Conservation (phyloP, 2,329 filamentous ascomycete species). For the Sporothrix brunneoviolacea region DNA sequence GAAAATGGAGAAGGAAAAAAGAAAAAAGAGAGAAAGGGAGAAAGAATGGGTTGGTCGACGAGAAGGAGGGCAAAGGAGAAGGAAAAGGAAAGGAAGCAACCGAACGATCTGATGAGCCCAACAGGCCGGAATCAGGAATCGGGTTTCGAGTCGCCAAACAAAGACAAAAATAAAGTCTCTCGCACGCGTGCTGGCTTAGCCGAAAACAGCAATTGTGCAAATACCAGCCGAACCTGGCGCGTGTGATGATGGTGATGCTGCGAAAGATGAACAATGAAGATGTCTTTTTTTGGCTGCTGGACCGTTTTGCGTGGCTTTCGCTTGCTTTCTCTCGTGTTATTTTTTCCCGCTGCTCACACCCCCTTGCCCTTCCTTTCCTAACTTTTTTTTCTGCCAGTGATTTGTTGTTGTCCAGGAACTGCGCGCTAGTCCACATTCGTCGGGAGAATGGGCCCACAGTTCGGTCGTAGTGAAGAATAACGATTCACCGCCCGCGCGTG, state of each 20-base stretch:
- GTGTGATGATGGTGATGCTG: background rate
- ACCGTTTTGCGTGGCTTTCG: background rate
- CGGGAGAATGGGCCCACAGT: background rate
- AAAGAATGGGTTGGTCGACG: background rate
- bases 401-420: constrained; percentile 12
- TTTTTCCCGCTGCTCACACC: too few species aligned
- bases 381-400: constrained; percentile 7
- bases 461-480: background rate
- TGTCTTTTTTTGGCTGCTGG: background rate
- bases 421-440: constrained; percentile 1
- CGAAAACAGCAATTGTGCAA: background rate
- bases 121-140: too few species aligned
- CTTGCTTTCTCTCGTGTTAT: background rate
- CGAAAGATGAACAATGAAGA: constrained; percentile 1
- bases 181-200: background rate
- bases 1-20: background rate
- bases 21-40: background rate
- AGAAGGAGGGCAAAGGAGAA: background rate
- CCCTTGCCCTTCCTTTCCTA: background rate
- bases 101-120: background rate
- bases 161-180: constrained; percentile 2
- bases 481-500: constrained; percentile 2
- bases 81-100: background rate
- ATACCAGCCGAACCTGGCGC: background rate
- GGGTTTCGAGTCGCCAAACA: too few species aligned